phyloP scores from a whole-genome alignment of 163 green algal genomes.

The Chlorella variabilis region DNA sequence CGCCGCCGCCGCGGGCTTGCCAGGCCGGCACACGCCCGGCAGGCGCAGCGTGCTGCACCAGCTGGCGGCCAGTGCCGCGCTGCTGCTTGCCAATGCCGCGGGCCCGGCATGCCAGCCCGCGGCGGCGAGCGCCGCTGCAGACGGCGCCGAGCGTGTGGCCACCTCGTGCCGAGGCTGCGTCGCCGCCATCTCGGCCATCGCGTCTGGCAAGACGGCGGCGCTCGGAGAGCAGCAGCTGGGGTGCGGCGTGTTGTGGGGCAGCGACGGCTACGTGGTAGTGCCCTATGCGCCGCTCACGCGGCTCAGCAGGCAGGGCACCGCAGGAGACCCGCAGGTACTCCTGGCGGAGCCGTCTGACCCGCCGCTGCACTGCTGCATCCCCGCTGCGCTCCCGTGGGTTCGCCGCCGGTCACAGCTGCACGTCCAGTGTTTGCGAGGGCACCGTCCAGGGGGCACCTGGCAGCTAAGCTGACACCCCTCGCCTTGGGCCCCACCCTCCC shows the following conservation, averaged over 20 bases:
- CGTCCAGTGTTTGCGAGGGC: no score
- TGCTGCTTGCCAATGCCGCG: not conserved
- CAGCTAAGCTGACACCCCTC: no score
- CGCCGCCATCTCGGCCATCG: not conserved
- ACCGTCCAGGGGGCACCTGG: no score
- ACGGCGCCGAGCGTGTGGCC: not conserved
- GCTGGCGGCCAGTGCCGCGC: not conserved
- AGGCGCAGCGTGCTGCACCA: not conserved
- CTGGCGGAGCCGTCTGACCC: not conserved
- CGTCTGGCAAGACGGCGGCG: not conserved
- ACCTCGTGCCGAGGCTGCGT: not conserved
- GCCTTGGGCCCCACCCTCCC: no score
- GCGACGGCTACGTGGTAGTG: not conserved
- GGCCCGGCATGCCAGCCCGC: not conserved
- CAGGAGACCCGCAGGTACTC: not conserved
- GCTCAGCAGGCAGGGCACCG: not conserved
- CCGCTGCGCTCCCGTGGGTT: no score
- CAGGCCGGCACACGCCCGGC: not conserved
- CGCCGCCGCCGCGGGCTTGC: not conserved
- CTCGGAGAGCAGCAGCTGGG: conserved; percentile 25
- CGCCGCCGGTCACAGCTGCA: no score
- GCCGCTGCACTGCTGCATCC: not conserved
- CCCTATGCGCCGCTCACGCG: conserved; percentile 19
- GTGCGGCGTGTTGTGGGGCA: conserved; percentile 17
- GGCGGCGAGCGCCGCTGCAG: not conserved